A percentile compares a stretch with the other conserved stretches of the same genome.
These are phyloP conservation scores for Corinectria fuckeliana DNA, from an alignment of 2,329 filamentous ascomycete species.

Conservation along the genomic window DNA sequence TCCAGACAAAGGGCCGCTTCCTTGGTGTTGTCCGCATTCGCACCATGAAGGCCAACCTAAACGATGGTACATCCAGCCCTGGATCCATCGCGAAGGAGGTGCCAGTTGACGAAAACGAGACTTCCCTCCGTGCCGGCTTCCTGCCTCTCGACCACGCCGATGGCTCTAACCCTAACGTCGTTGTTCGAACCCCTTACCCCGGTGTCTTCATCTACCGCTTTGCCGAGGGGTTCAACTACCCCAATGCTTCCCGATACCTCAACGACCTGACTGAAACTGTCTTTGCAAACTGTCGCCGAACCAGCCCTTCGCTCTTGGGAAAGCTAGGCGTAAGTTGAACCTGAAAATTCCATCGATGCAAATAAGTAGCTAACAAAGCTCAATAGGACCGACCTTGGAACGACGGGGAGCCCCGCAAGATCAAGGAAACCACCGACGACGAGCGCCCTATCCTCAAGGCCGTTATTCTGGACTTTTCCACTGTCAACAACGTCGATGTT, in stretches of 20 bases:
- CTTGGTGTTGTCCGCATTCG: conserved; percentile 82
- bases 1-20: conserved; percentile 80
- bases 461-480: conserved; percentile 62
- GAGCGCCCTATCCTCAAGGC: conserved; percentile 59
- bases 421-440: conserved; percentile 39
- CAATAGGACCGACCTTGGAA: conserved; percentile 63
- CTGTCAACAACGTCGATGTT: conserved; percentile 62
- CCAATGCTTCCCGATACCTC: conserved; percentile 58
- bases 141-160: conserved; percentile 58
- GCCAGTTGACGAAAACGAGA: conserved; percentile 55
- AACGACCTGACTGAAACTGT: conserved; percentile 56
- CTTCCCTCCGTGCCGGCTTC: conserved; percentile 49
- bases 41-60: conserved; percentile 79
- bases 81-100: conserved; percentile 35
- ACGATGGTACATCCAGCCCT: conserved; percentile 52
- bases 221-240: conserved; percentile 62
- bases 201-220: conserved; percentile 64
- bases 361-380: conserved; percentile 16
- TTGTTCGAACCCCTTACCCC: conserved; percentile 55
- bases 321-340: conserved; percentile 52
- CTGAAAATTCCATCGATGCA: background rate
- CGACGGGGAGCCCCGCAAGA: conserved; percentile 52
- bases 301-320: conserved; percentile 50
- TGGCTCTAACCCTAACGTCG: conserved; percentile 56
- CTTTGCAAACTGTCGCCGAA: conserved; percentile 53